These are phyloP conservation scores for Brassica balearica DNA, from an alignment of 441 rosid genomes.

Conservation along the genomic window DNA sequence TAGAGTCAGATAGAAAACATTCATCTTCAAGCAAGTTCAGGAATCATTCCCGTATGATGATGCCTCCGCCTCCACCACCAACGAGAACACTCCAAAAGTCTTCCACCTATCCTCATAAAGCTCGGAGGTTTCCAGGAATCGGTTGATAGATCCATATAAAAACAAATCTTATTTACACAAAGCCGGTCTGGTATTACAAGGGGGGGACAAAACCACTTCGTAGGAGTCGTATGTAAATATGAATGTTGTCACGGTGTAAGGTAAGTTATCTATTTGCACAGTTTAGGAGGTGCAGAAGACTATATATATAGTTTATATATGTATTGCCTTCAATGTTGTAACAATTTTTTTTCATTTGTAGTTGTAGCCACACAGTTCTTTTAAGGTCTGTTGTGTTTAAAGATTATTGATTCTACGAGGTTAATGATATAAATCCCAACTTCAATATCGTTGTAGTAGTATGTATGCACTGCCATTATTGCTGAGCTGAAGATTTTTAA, in stretches of 20 bases:
- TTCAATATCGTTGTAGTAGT: conserved; percentile 19
- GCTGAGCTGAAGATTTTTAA: no score
- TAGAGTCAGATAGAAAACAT: conserved; percentile 48
- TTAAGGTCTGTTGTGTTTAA: conserved; percentile 14
- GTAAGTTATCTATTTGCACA: conserved; percentile 44
- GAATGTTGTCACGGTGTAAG: conserved; percentile 36
- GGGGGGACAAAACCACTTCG: conserved; percentile 18
- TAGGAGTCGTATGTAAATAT: conserved; percentile 41
- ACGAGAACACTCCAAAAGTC: conserved; percentile 50
- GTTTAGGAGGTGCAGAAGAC: conserved; percentile 45
- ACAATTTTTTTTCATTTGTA: conserved; percentile 31
- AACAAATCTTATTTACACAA: conserved; percentile 9
- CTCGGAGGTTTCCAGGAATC: conserved; percentile 53
- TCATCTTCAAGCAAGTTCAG: conserved; percentile 47
- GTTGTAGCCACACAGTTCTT: conserved; percentile 42
- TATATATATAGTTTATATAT: conserved; percentile 35
- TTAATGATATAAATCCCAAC: conserved; percentile 32
- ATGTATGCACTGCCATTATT: neutral
- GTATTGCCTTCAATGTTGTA: conserved; percentile 45
- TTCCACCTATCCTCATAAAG: conserved; percentile 60
- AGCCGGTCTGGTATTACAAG: conserved; percentile 19
- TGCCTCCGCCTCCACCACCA: conserved; percentile 62
- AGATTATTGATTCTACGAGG: conserved; percentile 22
- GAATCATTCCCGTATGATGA: conserved; percentile 61
- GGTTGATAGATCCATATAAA: conserved; percentile 41